Conservation (phyloP, 805 yeast genomes). For the Candida coleopterorum region DNA sequence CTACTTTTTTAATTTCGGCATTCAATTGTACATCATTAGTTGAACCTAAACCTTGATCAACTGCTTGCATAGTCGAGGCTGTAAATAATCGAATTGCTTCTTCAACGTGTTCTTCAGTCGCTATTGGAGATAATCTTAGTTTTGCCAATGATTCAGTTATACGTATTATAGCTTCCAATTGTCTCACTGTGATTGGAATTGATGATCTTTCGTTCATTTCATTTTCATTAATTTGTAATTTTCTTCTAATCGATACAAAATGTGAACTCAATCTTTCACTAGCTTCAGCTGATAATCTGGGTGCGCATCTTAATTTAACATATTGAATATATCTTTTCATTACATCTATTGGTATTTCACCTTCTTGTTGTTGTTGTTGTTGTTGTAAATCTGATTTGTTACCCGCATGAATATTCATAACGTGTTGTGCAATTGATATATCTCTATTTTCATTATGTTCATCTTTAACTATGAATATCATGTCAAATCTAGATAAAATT, state of each 20-base stretch:
- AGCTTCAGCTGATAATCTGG: conserved; percentile 83
- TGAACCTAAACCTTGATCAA: conserved; percentile 52
- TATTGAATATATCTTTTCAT: conserved; percentile 92
- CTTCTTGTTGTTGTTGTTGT: conserved; percentile 51
- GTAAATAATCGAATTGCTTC: conserved; percentile 92
- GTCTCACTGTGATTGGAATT: conserved; percentile 96
- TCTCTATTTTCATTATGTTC: conserved; percentile 86
- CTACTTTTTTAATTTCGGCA: conserved; percentile 73
- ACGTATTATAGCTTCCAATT: conserved; percentile 94
- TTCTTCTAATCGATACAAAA: conserved; percentile 84
- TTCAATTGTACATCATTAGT: conserved; percentile 55
- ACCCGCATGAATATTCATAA: conserved; percentile 90
- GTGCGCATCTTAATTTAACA: conserved; percentile 88
- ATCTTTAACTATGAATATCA: conserved; percentile 96
- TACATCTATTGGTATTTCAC: conserved; percentile 83
- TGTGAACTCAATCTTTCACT: conserved; percentile 86
- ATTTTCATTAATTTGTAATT: conserved; percentile 74
- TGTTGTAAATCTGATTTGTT: conserved; percentile 38
- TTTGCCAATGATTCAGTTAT: conserved; percentile 93
- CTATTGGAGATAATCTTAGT: conserved; percentile 74
- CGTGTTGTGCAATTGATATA: conserved; percentile 88
- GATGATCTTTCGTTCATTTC: conserved; percentile 85
- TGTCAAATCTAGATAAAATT: conserved; percentile 93
- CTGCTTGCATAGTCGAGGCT: conserved; percentile 98
- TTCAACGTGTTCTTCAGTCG: conserved; percentile 84